Conservation (phyloP, 495 filamentous ascomycete genomes). For the Neurospora sp. region DNA sequence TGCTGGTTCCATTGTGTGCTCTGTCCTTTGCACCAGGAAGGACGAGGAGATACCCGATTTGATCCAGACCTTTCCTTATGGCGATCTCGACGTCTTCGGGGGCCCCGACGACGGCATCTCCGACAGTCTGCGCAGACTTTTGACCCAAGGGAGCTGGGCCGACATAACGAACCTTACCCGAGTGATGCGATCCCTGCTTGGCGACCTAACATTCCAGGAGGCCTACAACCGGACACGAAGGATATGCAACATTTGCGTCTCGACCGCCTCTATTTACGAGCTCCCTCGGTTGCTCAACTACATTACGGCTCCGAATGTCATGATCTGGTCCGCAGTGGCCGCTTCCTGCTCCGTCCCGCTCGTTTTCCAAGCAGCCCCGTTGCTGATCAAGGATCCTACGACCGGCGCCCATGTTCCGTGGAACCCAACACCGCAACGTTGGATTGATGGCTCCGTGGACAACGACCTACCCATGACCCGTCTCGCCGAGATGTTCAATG, state of each 20-base stretch:
- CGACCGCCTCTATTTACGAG: constrained; percentile 77
- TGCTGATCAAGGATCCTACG: constrained; percentile 77
- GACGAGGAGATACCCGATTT: constrained; percentile 75
- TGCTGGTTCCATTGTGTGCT: constrained; percentile 86
- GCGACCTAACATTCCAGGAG: constrained; percentile 89
- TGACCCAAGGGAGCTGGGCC: constrained; percentile 73
- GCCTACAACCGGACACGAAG: constrained; percentile 85
- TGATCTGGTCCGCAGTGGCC: constrained; percentile 94
- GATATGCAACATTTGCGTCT: constrained; percentile 89
- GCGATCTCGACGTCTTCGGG: constrained; percentile 78
- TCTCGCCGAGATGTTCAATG: constrained; percentile 91
- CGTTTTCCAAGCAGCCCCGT: constrained; percentile 63
- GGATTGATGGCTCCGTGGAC: constrained; percentile 91
- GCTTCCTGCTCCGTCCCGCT: constrained; percentile 90
- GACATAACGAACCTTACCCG: constrained; percentile 71
- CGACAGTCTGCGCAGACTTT: constrained; percentile 59
- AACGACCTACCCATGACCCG: constrained; percentile 89
- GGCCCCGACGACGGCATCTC: constrained; percentile 57
- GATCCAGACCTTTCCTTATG: constrained; percentile 63
- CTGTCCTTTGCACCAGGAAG: constrained; percentile 73
- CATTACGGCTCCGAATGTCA: constrained; percentile 82
- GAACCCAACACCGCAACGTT: constrained; percentile 73
- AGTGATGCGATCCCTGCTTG: constrained; percentile 70
- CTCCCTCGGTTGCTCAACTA: constrained; percentile 83
- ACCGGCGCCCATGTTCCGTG: constrained; percentile 71